phyloP scores from a whole-genome alignment of 2,329 filamentous ascomycete genomes.

The Fusarium sp. region DNA sequence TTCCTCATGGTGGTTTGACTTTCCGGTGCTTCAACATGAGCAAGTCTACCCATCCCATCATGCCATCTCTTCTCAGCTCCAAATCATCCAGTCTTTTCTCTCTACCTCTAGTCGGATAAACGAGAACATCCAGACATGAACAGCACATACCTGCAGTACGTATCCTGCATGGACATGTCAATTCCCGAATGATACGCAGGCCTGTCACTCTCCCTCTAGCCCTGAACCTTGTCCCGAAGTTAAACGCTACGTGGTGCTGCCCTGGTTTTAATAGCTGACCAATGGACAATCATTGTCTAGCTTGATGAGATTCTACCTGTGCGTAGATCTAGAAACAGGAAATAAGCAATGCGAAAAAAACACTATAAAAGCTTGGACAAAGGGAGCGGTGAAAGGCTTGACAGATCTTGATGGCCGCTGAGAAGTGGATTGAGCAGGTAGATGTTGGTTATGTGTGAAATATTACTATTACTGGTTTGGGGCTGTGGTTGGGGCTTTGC shows the following conservation, averaged over 20 bases:
- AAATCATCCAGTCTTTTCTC: not conserved
- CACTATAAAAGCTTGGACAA: not conserved
- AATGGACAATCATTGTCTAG: not conserved
- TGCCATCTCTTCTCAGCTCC: not conserved
- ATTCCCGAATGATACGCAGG: slow-evolving; percentile 3
- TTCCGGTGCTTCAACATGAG: too few species aligned
- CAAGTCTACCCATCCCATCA: too few species aligned
- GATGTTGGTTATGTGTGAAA: not conserved
- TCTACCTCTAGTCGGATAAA: not conserved
- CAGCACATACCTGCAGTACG: not conserved
- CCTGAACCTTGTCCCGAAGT: slow-evolving; percentile 7
- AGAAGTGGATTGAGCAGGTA: not conserved
- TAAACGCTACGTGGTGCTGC: slow-evolving; percentile 4
- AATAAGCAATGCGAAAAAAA: not conserved
- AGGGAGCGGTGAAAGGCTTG: not conserved
- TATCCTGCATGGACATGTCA: slow-evolving; percentile 1
- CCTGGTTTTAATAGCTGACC: not conserved
- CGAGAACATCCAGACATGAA: not conserved
- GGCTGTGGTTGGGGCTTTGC: not conserved
- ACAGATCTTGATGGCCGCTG: not conserved
- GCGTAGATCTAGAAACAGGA: not conserved
- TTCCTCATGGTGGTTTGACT: too few species aligned
- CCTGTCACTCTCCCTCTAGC: not conserved
- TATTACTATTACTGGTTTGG: not conserved
- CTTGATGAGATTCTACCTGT: not conserved